Percentiles rank a stretch among this genome's conserved stretches.
Conservation (phyloP, 495 filamentous ascomycete species). For the Aspergillus ellipticus region DNA sequence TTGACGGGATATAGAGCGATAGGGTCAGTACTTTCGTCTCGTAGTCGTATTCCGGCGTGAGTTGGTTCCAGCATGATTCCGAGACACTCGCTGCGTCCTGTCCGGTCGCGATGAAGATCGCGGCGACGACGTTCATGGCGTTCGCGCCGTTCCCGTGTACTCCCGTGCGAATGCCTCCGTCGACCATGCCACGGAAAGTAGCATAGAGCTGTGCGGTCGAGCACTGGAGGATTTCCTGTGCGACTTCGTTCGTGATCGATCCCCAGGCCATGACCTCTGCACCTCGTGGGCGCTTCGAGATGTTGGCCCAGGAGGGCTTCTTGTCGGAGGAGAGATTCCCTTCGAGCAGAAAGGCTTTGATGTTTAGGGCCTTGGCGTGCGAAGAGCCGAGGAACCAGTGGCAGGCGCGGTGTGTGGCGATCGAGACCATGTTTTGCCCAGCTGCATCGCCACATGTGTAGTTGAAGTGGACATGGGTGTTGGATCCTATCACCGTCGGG, state of each 20-base stretch:
- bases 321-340: constrained; percentile 12
- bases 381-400: not conserved
- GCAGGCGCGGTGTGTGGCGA: constrained; percentile 11
- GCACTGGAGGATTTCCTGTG: constrained; percentile 1
- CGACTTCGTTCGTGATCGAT: constrained; percentile 4
- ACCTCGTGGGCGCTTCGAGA: constrained; percentile 5
- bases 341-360: constrained; percentile 6
- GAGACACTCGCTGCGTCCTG: constrained; percentile 12
- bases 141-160: constrained; percentile 9
- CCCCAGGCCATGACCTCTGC: constrained; percentile 16
- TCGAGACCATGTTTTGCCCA: constrained; percentile 16
- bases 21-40: constrained; percentile 6
- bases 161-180: constrained; percentile 10
- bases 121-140: constrained; percentile 10
- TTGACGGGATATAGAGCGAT: constrained; percentile 9
- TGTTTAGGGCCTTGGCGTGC: not conserved
- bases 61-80: constrained; percentile 14
- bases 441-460: constrained; percentile 14
- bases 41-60: constrained; percentile 5
- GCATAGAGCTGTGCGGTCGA: constrained; percentile 4
- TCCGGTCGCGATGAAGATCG: constrained; percentile 16
- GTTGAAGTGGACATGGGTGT: constrained; percentile 5
- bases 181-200: not conserved
- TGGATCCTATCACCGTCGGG: constrained; percentile 8
- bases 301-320: constrained; percentile 7